Evolutionary conservation across 495 filamentous ascomycete genomes (phyloP), one percentile per base, ranked within the genome.

Genomic region (Tetracladium marchalianum): DNA sequence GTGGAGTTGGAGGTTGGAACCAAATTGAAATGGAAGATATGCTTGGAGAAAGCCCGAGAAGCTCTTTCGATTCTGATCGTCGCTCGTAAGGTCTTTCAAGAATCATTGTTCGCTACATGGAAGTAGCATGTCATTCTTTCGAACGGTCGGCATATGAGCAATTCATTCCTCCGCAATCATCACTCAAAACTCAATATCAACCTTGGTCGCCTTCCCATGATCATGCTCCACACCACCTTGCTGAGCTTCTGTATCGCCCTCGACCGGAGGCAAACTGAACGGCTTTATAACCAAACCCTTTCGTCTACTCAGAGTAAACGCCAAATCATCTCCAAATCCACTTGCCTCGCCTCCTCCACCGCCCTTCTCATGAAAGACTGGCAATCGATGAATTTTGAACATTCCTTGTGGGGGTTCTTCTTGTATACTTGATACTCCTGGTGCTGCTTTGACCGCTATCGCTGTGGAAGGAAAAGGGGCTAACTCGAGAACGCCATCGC

Each of bases 221-320:
- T 46, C 57, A 45, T 51, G 31, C 5, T 58, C 55, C 17, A 64
- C 52, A 7, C 53, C 63, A 13, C 68, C 71, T 39, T 77, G 76
- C 56, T 86, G 79, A 41, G 78, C 82, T 52, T 84, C 80, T 31
- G 72, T 71, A 47, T 90, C 87, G 3, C 80, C 85, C 35, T 87
- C 85, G n/a, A 87, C 74, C 1, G 92, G 92, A 32, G 93, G 93
- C 41, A 98, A 66, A 62, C 82, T 90, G 62, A 85, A 98, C 7
- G 86, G 83, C 63, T 82, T 87, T 50, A 98, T 89, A 50, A 83
- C 77, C 55, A 98, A 81, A 1, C 76, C 74, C 56, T 76, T 87
- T 49, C 82, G 80, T 53, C 85, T 74, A 58, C 87, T 94, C 31
- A 97, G 64, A 37, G 76, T 89, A 63, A 98, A 98, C 12, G 87